These are phyloP conservation scores for Neurospora sp. DNA, from an alignment of 495 filamentous ascomycete species.

Conservation along the genomic window DNA sequence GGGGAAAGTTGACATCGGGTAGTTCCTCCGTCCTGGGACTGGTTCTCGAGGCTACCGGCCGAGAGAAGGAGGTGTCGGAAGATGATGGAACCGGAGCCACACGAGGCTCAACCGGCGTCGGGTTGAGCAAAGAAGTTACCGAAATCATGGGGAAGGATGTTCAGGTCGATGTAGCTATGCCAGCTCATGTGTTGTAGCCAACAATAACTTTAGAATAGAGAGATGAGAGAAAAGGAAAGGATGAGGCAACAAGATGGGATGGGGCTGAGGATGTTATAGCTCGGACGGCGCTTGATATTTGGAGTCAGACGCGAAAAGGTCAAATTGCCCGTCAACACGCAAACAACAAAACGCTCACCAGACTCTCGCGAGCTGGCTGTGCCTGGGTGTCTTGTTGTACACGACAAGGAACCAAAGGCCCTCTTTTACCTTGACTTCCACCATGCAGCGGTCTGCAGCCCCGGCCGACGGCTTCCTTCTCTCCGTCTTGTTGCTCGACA, in stretches of 20 bases:
- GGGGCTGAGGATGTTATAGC: slow-evolving; percentile 18
- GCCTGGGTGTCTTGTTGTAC: slow-evolving; percentile 1
- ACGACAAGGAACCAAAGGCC: slow-evolving; percentile 30
- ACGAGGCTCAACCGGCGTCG: slow-evolving; percentile 28
- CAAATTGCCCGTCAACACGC: slow-evolving; percentile 13
- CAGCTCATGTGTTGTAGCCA: not conserved
- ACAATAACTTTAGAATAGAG: slow-evolving; percentile 12
- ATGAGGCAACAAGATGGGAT: slow-evolving; percentile 2
- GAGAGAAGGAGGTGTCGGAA: slow-evolving; percentile 12
- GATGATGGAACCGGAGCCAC: slow-evolving; percentile 16
- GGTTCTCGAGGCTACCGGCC: slow-evolving; percentile 12
- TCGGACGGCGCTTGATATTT: slow-evolving; percentile 27
- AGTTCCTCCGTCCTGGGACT: slow-evolving; percentile 43
- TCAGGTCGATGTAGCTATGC: not conserved
- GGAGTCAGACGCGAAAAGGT: slow-evolving; percentile 7
- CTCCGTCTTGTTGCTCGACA: slow-evolving; percentile 23
- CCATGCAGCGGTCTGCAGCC: slow-evolving; percentile 29
- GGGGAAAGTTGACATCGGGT: slow-evolving; percentile 48
- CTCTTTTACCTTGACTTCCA: slow-evolving; percentile 27
- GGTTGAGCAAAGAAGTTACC: slow-evolving; percentile 53
- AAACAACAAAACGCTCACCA: slow-evolving; percentile 22
- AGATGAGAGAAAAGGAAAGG: slow-evolving; percentile 19
- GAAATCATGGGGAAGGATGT: slow-evolving; percentile 37
- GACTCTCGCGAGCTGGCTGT: slow-evolving; percentile 11
- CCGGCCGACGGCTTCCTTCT: slow-evolving; percentile 22